Percentiles rank a stretch among this genome's conserved stretches.
These are phyloP conservation scores for Clitopilus hobsonii DNA, from an alignment of 768 basidiomycete genomes.

Conservation along the genomic window DNA sequence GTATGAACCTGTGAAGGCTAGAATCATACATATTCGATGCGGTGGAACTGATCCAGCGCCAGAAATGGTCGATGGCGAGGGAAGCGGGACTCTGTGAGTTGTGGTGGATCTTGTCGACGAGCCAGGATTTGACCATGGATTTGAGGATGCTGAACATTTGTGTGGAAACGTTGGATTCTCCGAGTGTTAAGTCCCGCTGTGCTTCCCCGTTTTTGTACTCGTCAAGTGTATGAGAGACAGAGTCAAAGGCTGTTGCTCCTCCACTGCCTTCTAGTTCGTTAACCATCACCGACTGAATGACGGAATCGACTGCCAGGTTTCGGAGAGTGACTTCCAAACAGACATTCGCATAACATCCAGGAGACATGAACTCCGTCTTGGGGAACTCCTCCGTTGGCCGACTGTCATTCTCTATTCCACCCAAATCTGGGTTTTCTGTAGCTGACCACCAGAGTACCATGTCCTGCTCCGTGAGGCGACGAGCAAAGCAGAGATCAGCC, in stretches of 20 bases:
- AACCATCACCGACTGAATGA: slow-evolving; percentile 89
- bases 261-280: slow-evolving; percentile 97
- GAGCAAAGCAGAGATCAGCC: slow-evolving; percentile 88
- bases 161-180: slow-evolving; percentile 85
- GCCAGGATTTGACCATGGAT: slow-evolving; percentile 86
- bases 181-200: slow-evolving; percentile 73
- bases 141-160: slow-evolving; percentile 84
- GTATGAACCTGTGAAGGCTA: slow-evolving; percentile 87
- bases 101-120: slow-evolving; percentile 76
- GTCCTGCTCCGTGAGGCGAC: slow-evolving; percentile 82
- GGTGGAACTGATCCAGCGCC: slow-evolving; percentile 92
- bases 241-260: slow-evolving; percentile 91
- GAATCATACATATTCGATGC: slow-evolving; percentile 88
- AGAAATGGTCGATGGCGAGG: slow-evolving; percentile 87
- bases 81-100: slow-evolving; percentile 63
- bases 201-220: slow-evolving; percentile 76
- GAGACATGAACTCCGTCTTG: slow-evolving; percentile 77
- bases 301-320: slow-evolving; percentile 91
- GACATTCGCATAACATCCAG: slow-evolving; percentile 90
- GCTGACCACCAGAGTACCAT: slow-evolving; percentile 97
- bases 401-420: slow-evolving; percentile 87
- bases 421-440: slow-evolving; percentile 83
- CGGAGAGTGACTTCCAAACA: slow-evolving; percentile 86
- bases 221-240: slow-evolving; percentile 84
- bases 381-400: slow-evolving; percentile 72